Evolutionary conservation across 345 rosid species (phyloP).

Genomic region (Brassica napus): DNA sequence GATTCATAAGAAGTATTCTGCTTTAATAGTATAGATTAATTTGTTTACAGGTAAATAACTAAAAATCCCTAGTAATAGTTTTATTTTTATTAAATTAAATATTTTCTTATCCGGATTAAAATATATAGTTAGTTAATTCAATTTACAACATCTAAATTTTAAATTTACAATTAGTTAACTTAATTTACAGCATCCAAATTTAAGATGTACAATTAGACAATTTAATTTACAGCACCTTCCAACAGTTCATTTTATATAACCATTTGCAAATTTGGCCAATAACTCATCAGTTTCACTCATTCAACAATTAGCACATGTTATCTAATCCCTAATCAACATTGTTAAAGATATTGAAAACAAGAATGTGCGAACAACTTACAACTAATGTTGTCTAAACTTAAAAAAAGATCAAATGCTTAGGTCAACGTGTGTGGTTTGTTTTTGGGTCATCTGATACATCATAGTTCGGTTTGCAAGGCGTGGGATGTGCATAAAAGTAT

Average conservation of each 20-base stretch:
- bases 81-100: background rate
- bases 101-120: background rate
- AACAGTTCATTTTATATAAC: background rate
- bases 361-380: constrained; percentile 33
- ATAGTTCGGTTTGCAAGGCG: background rate
- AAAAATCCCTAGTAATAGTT: background rate
- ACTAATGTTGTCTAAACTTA: background rate
- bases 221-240: background rate
- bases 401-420: constrained; percentile 15
- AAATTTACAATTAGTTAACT: background rate
- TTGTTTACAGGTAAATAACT: background rate
- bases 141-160: background rate
- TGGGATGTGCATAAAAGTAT: constrained; percentile 3
- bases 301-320: constrained; percentile 17
- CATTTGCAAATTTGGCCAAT: background rate
- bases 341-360: background rate
- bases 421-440: background rate
- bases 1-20: too few relatives aligned
- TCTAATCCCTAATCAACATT: background rate
- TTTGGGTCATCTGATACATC: background rate
- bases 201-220: background rate
- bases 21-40: too few relatives aligned
- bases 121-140: too few relatives aligned
- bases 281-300: constrained; percentile 4
- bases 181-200: background rate